Base-by-base conservation (phyloP, 371 early-diverging fungal genomes). In the Mortierella sp. region DNA sequence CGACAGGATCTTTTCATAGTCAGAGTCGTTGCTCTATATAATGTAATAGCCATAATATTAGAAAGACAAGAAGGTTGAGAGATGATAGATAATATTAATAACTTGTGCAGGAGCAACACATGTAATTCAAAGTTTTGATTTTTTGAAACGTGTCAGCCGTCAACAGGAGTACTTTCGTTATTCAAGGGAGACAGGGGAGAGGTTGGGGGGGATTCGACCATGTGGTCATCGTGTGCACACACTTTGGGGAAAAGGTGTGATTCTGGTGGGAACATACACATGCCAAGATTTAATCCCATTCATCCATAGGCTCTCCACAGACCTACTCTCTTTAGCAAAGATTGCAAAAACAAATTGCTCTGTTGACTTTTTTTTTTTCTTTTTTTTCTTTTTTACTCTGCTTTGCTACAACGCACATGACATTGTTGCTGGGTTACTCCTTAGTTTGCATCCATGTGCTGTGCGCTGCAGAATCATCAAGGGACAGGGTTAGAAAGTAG, bases 1-100 rank as follows among this genome's bases (percentile, higher is more conserved):
- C 5, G 93, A 91, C 7, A 97, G 88, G 36, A 95, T 89, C 76
- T 92, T 88, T 85, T 96, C 96, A 78, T 90, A 96, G 81, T 95
- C 93, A 58, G 86, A 86, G 50, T 92, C 89, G 61, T 85, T 69
- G 67, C 72, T 68, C 80, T 84, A 69, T 84, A 69, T 19, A 16
- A 48, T 41, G 13, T 13, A 33, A 40, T 43, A n/a, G n/a, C 19
- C 24, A 62, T 10, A 47, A 1, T 50, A 22, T 24, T 22, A 41
- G 16, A 66, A 22, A 59, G 64, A 43, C 50, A 15, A 60, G 40
- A 10, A 36, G 16, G 7, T 45, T 64, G 32, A 53, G n/a, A 63
- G 57, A 33, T 8, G 38, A 19, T 19, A 28, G 52, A 13, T 58
- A 63, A 45, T 64, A 71, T 65, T 67, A 69, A 75, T 69, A 76